Base-by-base conservation (phyloP, 192 early-diverging fungal genomes). In the Chytriomyces sp. region DNA sequence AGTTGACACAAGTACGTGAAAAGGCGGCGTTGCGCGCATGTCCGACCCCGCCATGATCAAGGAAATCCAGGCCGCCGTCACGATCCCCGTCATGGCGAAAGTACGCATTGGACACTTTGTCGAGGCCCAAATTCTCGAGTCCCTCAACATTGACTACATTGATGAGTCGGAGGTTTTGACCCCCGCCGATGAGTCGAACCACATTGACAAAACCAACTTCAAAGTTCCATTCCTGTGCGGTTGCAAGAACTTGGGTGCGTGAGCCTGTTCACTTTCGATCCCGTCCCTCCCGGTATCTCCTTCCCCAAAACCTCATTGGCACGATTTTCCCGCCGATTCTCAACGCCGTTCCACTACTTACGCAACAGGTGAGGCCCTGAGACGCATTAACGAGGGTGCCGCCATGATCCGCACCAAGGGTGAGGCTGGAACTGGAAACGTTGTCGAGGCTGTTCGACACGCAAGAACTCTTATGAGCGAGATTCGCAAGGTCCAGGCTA, bases 21-120 rank as follows among this genome's bases (percentile, higher is more conserved):
- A 37, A 91, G 90, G 92, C 77, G 94, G 94, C 56, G 96, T 98
- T 55, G 89, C 95, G 31, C 94, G 97, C 65, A 99, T 99, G 97
- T 97, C 95, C 19, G 96, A 98, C 81, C 97, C 97, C 65, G 81
- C 88, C 73, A 95, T 98, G 92, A 97, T 99, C 87, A 92, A 89
- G 78, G 94, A 94, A 76, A 99, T 99, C 80, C 91, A 91, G 69
- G 89, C 77, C 8, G 94, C 97, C 14, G 95, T 98, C 63, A 94
- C 94, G 10, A 96, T 99, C 83, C 96, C 97, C 22, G 95, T 98
- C 71, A 98, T 99, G 94, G 97, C 94, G 81, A 96, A 95, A 82
- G 95, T 96, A 80, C 91, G 97, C 66, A 96, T 97, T 68, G 97
- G 97, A 65, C 97, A 99, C 85, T 92, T 98, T 89, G 94, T 99